These are phyloP conservation scores for Penicillium fimorum DNA, from an alignment of 495 filamentous ascomycete genomes.

Conservation along the genomic window DNA sequence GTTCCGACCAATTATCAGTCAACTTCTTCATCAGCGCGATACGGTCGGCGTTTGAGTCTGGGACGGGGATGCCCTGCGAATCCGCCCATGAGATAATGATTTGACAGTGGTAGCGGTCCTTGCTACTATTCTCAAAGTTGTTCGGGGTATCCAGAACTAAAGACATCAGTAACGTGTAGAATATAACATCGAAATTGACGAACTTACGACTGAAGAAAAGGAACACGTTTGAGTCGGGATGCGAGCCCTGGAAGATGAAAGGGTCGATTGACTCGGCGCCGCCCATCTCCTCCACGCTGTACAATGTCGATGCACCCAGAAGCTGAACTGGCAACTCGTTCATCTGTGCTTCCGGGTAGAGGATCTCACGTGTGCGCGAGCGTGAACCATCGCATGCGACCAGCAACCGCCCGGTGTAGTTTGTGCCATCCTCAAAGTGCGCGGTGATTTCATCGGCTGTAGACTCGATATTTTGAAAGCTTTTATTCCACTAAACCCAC, in stretches of 20 bases:
- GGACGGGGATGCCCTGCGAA: constrained; percentile 38
- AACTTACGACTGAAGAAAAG: constrained; percentile 52
- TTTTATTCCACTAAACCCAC: constrained; percentile 43
- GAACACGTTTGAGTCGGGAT: constrained; percentile 55
- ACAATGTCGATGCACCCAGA: constrained; percentile 44
- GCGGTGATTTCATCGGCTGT: constrained; percentile 37
- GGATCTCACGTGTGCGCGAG: constrained; percentile 41
- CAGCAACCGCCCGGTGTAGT: constrained; percentile 47
- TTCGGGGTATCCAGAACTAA: constrained; percentile 48
- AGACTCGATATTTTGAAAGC: constrained; percentile 36
- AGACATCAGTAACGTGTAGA: not conserved
- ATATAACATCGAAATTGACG: not conserved
- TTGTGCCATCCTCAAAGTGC: constrained; percentile 52
- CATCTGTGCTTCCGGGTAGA: constrained; percentile 40
- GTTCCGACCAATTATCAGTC: constrained; percentile 54
- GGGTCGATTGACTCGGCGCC: constrained; percentile 54
- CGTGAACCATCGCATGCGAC: constrained; percentile 57
- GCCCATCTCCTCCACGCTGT: constrained; percentile 38
- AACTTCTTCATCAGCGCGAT: constrained; percentile 53
- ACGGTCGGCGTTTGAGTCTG: constrained; percentile 38
- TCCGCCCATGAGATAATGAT: constrained; percentile 56
- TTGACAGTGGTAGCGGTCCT: constrained; percentile 46
- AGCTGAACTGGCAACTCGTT: constrained; percentile 48
- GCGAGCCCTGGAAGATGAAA: constrained; percentile 59
- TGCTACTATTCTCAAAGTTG: constrained; percentile 39